A percentile compares a stretch with the other conserved stretches of the same genome.
phyloP scores from a whole-genome alignment of 2,329 filamentous ascomycete species.

The Hawksworthiomyces lignivorus region DNA sequence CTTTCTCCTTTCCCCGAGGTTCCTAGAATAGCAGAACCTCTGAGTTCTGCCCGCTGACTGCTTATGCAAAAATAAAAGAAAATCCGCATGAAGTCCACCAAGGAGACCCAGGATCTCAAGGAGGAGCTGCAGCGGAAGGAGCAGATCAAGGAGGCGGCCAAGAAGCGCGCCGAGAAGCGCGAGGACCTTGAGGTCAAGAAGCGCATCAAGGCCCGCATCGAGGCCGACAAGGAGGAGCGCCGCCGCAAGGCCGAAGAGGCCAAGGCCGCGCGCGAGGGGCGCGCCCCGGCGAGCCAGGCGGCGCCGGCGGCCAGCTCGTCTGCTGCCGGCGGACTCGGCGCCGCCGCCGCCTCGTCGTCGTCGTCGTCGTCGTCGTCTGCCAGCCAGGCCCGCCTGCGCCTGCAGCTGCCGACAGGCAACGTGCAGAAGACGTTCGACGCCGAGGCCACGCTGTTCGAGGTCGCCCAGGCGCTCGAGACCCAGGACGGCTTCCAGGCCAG shows the following conservation, averaged over 20 bases:
- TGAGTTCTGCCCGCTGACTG: too few species aligned
- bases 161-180: conserved; percentile 80
- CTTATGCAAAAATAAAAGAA: too few species aligned
- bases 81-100: conserved; percentile 79
- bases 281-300: conserved; percentile 30
- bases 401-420: conserved; percentile 63
- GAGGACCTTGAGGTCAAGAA: conserved; percentile 81
- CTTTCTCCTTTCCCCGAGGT: not conserved
- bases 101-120: conserved; percentile 80
- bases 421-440: conserved; percentile 82
- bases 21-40: too few species aligned
- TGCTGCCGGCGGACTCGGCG: conserved; percentile 22
- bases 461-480: conserved; percentile 65
- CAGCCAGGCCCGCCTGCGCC: conserved; percentile 70
- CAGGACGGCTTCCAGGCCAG: conserved; percentile 64
- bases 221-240: conserved; percentile 86
- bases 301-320: conserved; percentile 25
- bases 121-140: conserved; percentile 84
- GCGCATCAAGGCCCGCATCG: conserved; percentile 86
- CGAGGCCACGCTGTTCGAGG: conserved; percentile 87
- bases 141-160: conserved; percentile 81
- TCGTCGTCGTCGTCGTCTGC: conserved; percentile 53
- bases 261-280: conserved; percentile 80
- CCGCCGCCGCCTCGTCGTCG: conserved; percentile 37
- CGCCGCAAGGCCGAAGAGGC: conserved; percentile 76